Base-by-base conservation (phyloP, 164 flowering plant genomes). In the Magnolia officinalis region DNA sequence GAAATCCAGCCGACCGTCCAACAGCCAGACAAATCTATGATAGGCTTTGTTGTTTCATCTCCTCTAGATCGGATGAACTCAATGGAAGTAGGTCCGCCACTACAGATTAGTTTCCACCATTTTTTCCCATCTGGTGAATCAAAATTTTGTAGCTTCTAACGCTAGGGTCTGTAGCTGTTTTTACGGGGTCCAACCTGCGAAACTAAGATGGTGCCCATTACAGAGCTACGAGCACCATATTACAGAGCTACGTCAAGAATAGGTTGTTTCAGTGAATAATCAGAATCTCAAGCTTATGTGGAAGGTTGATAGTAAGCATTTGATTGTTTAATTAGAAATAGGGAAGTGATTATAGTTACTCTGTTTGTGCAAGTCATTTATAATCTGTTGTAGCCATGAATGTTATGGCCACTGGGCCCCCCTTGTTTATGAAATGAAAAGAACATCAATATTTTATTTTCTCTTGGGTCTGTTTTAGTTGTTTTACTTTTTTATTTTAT, bases 1-100 rank as follows among this genome's bases (percentile, higher is more conserved):
- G 83, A 67, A 83, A 85, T 78, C 97, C 97, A 5, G 21, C 74
- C 4, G 87, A 89, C 45, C 95, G 99, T 0, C 99, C 96, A 16
- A 86, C 90, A 51, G 96, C 99, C 6, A 80, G 79, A 21, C 78
- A 87, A 6, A 78, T 92, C 58, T 84, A 92, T 45, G 81, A 90
- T 68, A 77, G 78, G 82, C 76, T 92, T 76, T 74, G 78, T 68
- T 4, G 79, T 58, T 37, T 71, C 77, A 19, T 71, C 84, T 0
- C 72, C 78, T 13, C n/a, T 72, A 18, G 69, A 75, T 50, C 51
- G 75, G 55, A 63, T 45, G 23, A 81, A 72, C 63, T 78, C 78
- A 73, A 61, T 21, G 50, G 37, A 26, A 58, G 65, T 50, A 26
- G 20, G 13, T 13, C 55, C 9, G 70, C 13, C 16, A 8, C 67